Percentiles rank a stretch among this genome's conserved stretches.
These are phyloP conservation scores for Phylloporus sp. DNA, from an alignment of 768 basidiomycete species.

Conservation along the genomic window DNA sequence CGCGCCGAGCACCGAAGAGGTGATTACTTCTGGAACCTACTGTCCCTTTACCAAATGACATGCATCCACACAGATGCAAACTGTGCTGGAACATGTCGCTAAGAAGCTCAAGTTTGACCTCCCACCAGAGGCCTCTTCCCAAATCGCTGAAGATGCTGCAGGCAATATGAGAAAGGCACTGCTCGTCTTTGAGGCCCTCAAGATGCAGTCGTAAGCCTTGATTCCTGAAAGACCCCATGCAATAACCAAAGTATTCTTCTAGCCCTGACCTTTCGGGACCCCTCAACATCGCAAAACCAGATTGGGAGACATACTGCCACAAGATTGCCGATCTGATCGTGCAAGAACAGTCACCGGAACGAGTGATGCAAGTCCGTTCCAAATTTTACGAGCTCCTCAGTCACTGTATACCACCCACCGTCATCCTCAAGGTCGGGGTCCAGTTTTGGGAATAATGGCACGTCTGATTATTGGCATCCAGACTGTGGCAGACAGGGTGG, in stretches of 20 bases:
- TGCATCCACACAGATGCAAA: constrained; percentile 56
- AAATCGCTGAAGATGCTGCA: constrained; percentile 73
- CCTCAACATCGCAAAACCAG: constrained; percentile 88
- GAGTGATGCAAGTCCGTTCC: constrained; percentile 85
- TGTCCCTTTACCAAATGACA: constrained; percentile 1
- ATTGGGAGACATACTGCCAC: constrained; percentile 97
- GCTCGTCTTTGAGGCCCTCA: constrained; percentile 89
- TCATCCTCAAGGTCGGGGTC: constrained; percentile 76
- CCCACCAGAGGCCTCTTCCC: constrained; percentile 68
- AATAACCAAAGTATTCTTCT: constrained; percentile 3
- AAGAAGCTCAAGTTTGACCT: constrained; percentile 74
- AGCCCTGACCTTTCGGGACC: constrained; percentile 82
- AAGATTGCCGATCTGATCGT: constrained; percentile 90
- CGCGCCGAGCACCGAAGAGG: constrained; percentile 76
- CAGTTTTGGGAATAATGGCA: neutral
- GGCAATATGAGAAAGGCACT: constrained; percentile 96
- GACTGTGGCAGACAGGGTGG: constrained; percentile 88
- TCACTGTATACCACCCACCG: constrained; percentile 93
- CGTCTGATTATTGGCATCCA: constrained; percentile 28
- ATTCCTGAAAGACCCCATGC: neutral
- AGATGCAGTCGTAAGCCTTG: constrained; percentile 84
- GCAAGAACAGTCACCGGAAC: constrained; percentile 81
- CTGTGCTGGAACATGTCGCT: constrained; percentile 74
- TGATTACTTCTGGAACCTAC: constrained; percentile 28
- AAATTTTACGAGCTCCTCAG: constrained; percentile 94